Percentiles rank a stretch among this genome's conserved stretches.
phyloP scores from a whole-genome alignment of 768 basidiomycete species.

The Tephrocybe rancida region DNA sequence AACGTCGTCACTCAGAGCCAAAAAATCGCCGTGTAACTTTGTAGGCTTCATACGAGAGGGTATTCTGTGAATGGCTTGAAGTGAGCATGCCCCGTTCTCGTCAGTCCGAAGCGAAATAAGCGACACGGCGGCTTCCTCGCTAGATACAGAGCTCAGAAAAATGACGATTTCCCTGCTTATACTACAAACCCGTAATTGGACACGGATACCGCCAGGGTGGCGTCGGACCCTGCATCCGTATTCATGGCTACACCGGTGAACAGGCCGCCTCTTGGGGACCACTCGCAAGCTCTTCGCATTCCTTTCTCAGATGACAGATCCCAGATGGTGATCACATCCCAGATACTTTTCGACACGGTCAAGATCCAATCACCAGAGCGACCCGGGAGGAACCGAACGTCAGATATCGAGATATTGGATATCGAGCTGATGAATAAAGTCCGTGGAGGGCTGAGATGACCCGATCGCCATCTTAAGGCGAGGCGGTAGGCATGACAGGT shows the following conservation, averaged over 20 bases:
- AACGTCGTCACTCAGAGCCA: slow-evolving; percentile 57
- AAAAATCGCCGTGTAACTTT: slow-evolving; percentile 48
- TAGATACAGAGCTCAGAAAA: slow-evolving; percentile 22
- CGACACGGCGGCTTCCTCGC: slow-evolving; percentile 33
- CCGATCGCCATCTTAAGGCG: slow-evolving; percentile 49
- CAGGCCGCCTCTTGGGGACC: slow-evolving; percentile 55
- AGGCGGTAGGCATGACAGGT: slow-evolving; percentile 48
- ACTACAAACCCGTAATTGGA: slow-evolving; percentile 46
- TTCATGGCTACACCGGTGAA: slow-evolving; percentile 58
- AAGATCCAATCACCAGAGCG: slow-evolving; percentile 45
- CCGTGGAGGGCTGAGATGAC: slow-evolving; percentile 8
- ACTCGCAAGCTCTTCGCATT: slow-evolving; percentile 41
- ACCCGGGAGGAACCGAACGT: slow-evolving; percentile 56
- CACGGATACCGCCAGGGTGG: slow-evolving; percentile 52
- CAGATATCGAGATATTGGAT: slow-evolving; percentile 47
- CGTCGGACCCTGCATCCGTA: slow-evolving; percentile 42
- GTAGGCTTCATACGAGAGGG: slow-evolving; percentile 47
- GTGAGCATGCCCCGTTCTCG: slow-evolving; percentile 15
- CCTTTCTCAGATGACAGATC: slow-evolving; percentile 26
- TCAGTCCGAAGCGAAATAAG: slow-evolving; percentile 28
- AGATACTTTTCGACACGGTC: slow-evolving; percentile 60
- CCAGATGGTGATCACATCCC: slow-evolving; percentile 62
- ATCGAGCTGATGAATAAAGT: slow-evolving; percentile 30
- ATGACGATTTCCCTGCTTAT: slow-evolving; percentile 10
- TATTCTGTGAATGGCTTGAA: slow-evolving; percentile 36